Conservation (phyloP, 306 rosid genomes). For the Quercus glauca region DNA sequence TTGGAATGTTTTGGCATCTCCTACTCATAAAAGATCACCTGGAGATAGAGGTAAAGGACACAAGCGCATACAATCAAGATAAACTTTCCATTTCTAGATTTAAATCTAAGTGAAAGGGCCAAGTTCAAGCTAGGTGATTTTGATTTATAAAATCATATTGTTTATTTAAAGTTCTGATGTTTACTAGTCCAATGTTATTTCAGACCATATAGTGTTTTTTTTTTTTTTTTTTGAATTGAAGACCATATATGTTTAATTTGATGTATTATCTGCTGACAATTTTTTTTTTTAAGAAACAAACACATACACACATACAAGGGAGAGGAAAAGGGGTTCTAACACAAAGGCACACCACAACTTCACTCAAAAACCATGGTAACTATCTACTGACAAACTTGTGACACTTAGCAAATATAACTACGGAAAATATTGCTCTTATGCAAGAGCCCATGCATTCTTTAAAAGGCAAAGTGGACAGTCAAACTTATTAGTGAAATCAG, state of each 20-base stretch:
- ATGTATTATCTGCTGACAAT: no score
- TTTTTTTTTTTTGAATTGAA: no score
- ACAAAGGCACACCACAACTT: no score
- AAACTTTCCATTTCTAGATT: background rate
- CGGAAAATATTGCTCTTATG: background rate
- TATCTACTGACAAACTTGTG: background rate
- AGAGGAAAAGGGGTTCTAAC: no score
- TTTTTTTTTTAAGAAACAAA: no score
- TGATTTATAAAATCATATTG: background rate
- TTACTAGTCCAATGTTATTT: background rate
- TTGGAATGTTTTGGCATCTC: constrained; percentile 24
- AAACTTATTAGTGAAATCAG: no score
- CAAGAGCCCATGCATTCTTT: background rate
- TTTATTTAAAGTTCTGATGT: background rate
- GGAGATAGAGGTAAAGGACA: constrained; percentile 36
- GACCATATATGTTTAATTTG: no score
- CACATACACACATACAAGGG: no score
- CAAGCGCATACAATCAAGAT: constrained; percentile 19
- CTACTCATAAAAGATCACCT: constrained; percentile 27
- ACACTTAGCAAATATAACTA: background rate
- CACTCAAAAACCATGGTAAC: no score
- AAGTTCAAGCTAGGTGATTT: background rate
- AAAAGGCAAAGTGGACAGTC: background rate
- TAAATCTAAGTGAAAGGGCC: background rate
- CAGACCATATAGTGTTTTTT: background rate